Percentiles rank a stretch among this genome's conserved stretches.
Evolutionary conservation across 192 early-diverging fungal species (phyloP).

Genomic region (Pilaira anomala): DNA sequence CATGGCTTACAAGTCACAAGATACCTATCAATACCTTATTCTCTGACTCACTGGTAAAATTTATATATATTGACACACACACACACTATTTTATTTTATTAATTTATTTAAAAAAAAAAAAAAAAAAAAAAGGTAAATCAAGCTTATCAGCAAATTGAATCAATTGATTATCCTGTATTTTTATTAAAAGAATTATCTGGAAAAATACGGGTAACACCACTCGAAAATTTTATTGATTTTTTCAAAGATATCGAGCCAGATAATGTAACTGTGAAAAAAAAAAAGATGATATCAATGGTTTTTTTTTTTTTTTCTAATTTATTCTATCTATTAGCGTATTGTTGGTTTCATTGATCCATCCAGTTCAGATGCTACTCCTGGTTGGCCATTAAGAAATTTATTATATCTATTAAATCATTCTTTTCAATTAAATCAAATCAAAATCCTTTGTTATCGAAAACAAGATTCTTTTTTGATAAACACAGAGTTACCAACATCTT

Average conservation of each 20-base stretch:
- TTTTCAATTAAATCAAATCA: conserved; percentile 49
- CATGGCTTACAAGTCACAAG: conserved; percentile 44
- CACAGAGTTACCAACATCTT: conserved; percentile 41
- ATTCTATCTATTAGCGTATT: conserved; percentile 34
- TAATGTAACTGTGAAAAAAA: not conserved
- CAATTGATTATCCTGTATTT: conserved; percentile 5
- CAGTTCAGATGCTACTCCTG: conserved; percentile 66
- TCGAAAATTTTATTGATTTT: conserved; percentile 23
- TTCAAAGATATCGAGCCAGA: not conserved
- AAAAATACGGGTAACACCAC: not conserved
- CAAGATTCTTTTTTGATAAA: conserved; percentile 38
- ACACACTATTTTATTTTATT: not conserved
- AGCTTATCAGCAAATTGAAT: conserved; percentile 1
- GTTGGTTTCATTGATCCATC: conserved; percentile 90
- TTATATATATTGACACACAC: too few relatives aligned
- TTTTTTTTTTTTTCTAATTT: not conserved
- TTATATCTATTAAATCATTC: conserved; percentile 59
- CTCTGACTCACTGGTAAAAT: conserved; percentile 4
- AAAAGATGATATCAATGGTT: not conserved
- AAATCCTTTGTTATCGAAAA: conserved; percentile 64
- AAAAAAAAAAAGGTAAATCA: not conserved
- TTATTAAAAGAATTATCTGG: conserved; percentile 7
- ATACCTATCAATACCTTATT: conserved; percentile 4
- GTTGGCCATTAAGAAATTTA: conserved; percentile 93
- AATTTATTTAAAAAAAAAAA: not conserved